These are phyloP conservation scores for Mallotus japonicus DNA, from an alignment of 441 rosid species.

Conservation along the genomic window DNA sequence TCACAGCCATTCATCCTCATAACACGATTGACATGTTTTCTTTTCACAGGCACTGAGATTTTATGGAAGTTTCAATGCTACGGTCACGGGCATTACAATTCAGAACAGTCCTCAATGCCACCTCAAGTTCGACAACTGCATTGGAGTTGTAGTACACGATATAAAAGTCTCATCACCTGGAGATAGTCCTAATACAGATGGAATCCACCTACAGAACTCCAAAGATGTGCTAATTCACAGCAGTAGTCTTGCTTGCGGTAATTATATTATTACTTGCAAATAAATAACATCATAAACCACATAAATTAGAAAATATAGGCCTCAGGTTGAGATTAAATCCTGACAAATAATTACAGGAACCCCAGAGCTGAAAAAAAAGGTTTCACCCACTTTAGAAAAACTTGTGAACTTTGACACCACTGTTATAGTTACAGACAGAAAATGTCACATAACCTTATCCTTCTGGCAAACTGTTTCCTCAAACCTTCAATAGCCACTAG, in stretches of 20 bases:
- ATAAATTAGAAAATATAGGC: constrained; percentile 13
- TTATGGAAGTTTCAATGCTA: constrained; percentile 69
- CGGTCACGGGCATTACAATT: constrained; percentile 79
- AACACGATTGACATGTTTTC: constrained; percentile 21
- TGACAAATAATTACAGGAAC: constrained; percentile 17
- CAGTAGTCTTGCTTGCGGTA: constrained; percentile 82
- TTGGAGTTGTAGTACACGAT: constrained; percentile 73
- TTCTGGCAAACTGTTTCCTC: constrained; percentile 17
- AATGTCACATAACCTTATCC: constrained; percentile 35
- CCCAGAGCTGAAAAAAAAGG: constrained; percentile 20
- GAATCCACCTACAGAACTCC: constrained; percentile 94
- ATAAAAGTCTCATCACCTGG: constrained; percentile 76
- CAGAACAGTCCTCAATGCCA: constrained; percentile 97
- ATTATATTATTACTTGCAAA: constrained; percentile 20
- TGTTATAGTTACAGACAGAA: constrained; percentile 3
- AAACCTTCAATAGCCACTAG: constrained; percentile 22
- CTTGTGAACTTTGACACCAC: not conserved
- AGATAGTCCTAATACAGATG: constrained; percentile 95
- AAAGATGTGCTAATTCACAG: constrained; percentile 74
- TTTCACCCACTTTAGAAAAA: constrained; percentile 11
- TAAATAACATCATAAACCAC: constrained; percentile 11
- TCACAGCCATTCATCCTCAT: constrained; percentile 15
- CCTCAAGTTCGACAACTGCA: constrained; percentile 88
- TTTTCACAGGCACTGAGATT: constrained; percentile 71
- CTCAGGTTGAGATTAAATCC: constrained; percentile 23